phyloP scores from a whole-genome alignment of 768 basidiomycete genomes.

The Tricholoma furcatifolium region DNA sequence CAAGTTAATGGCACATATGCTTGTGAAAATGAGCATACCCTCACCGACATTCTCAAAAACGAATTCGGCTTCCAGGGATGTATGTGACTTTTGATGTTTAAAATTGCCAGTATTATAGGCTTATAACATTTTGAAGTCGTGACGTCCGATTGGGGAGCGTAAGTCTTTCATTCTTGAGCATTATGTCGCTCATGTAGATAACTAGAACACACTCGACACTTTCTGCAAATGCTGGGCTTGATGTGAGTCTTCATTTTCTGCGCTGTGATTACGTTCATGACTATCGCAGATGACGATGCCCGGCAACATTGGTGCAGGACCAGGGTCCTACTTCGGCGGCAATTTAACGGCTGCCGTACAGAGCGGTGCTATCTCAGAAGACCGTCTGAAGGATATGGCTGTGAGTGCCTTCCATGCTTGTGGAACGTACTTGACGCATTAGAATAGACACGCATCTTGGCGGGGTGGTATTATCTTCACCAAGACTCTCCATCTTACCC shows the following conservation, averaged over 20 bases:
- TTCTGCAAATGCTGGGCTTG: constrained; percentile 60
- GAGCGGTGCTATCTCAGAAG: constrained; percentile 66
- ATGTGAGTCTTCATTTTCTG: constrained; percentile 38
- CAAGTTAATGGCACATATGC: constrained; percentile 70
- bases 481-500: constrained; percentile 69
- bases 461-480: constrained; percentile 63
- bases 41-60: constrained; percentile 71
- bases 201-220: constrained; percentile 55
- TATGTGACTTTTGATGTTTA: constrained; percentile 24
- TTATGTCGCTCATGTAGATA: not conserved
- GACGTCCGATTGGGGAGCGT: constrained; percentile 75
- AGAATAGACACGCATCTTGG: constrained; percentile 66
- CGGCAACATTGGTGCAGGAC: constrained; percentile 37
- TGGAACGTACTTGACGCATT: not conserved
- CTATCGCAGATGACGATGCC: constrained; percentile 69
- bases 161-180: constrained; percentile 11
- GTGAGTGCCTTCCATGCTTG: constrained; percentile 21
- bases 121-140: constrained; percentile 37
- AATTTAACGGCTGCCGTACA: constrained; percentile 68
- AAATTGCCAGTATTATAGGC: not conserved
- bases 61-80: constrained; percentile 79
- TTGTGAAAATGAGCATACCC: constrained; percentile 67
- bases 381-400: constrained; percentile 74
- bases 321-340: constrained; percentile 57
- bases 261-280: not conserved